phyloP scores from a whole-genome alignment of 805 yeast species.

The Allodekkera sacchari region DNA sequence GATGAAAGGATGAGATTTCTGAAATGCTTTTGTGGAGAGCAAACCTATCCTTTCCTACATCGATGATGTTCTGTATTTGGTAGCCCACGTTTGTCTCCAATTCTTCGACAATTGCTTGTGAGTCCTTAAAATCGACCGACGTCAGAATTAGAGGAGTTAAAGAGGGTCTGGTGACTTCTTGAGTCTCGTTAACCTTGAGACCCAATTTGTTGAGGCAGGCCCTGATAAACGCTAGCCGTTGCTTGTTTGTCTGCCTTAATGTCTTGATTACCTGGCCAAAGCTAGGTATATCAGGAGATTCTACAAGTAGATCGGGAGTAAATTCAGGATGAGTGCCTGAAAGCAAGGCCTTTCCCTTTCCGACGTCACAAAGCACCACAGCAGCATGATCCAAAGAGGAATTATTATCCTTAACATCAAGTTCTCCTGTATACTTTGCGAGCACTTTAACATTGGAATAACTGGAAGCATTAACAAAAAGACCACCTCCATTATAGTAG shows the following conservation, averaged over 20 bases:
- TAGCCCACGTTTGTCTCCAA: constrained; percentile 29
- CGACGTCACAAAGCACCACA: constrained; percentile 56
- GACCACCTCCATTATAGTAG: constrained; percentile 88
- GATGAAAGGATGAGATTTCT: constrained; percentile 15
- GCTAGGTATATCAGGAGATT: constrained; percentile 12
- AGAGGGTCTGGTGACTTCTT: constrained; percentile 45
- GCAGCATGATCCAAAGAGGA: constrained; percentile 47
- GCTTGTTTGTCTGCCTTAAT: constrained; percentile 34
- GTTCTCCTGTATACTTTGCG: constrained; percentile 53
- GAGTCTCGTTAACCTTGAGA: constrained; percentile 52
- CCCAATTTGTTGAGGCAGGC: constrained; percentile 53
- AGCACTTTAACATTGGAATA: constrained; percentile 58
- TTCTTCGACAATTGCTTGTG: constrained; percentile 25
- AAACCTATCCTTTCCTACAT: constrained; percentile 50
- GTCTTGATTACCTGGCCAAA: constrained; percentile 29
- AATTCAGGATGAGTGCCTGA: constrained; percentile 91
- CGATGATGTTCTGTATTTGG: constrained; percentile 31
- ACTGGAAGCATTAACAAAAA: constrained; percentile 67
- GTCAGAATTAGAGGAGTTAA: constrained; percentile 59
- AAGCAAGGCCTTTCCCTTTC: constrained; percentile 68
- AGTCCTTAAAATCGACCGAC: constrained; percentile 27
- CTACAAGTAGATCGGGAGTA: constrained; percentile 42
- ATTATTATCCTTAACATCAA: constrained; percentile 38
- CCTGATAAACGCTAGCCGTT: constrained; percentile 49
- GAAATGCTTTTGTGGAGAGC: constrained; percentile 35